Conservation (phyloP, 2,329 filamentous ascomycete species). For the Sarocladium brachiariae region DNA sequence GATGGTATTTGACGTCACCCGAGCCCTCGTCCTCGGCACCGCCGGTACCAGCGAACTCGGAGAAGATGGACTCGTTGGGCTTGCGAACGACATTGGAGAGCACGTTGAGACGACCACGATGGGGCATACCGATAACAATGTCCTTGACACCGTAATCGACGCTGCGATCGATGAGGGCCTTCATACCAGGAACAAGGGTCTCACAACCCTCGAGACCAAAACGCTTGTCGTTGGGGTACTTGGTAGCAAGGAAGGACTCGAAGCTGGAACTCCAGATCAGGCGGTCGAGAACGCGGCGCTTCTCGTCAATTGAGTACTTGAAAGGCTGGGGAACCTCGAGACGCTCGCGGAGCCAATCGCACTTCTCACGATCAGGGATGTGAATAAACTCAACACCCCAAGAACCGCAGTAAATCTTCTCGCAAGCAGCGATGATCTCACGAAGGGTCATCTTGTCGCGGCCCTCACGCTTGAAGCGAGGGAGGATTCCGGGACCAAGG, state of each 20-base stretch:
- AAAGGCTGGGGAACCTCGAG: conserved; percentile 91
- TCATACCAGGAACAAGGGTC: conserved; percentile 96
- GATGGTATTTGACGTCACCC: conserved; percentile 98
- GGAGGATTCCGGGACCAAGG: conserved; percentile 89
- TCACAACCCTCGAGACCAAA: conserved; percentile 98
- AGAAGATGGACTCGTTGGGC: conserved; percentile 99
- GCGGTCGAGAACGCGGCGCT: conserved; percentile 93
- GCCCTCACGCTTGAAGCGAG: conserved; percentile 81
- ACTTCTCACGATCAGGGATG: conserved; percentile 94
- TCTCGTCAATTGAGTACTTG: conserved; percentile 97
- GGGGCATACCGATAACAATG: conserved; percentile 98
- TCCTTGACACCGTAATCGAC: conserved; percentile 99
- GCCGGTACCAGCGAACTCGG: conserved; percentile 84
- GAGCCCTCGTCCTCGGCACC: conserved; percentile 92
- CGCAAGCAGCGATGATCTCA: conserved; percentile 88
- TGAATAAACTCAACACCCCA: conserved; percentile 98
- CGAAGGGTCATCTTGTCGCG: conserved; percentile 94
- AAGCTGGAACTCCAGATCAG: conserved; percentile 99
- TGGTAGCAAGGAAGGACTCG: conserved; percentile 89
- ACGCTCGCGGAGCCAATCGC: conserved; percentile 95
- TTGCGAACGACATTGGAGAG: conserved; percentile 98
- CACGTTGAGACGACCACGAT: conserved; percentile 96
- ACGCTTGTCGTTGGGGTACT: conserved; percentile 99
- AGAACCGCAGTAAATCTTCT: conserved; percentile 94
- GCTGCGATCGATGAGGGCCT: conserved; percentile 94